phyloP scores from a whole-genome alignment of 2,329 filamentous ascomycete species.

The Lachnum nothofagi region DNA sequence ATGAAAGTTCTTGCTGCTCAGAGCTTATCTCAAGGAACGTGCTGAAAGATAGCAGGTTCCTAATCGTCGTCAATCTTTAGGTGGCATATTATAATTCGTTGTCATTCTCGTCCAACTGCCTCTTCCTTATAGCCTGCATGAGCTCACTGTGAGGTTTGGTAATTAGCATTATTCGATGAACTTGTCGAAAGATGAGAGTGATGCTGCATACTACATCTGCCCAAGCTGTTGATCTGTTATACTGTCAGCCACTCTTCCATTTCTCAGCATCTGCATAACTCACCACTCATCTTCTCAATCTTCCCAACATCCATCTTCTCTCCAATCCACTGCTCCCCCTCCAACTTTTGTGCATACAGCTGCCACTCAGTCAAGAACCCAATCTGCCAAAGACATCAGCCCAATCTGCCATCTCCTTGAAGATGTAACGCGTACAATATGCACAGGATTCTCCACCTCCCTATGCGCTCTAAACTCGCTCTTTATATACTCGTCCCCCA shows the following conservation, averaged over 20 bases:
- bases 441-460: slow-evolving; percentile 80
- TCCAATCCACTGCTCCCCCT: slow-evolving; percentile 79
- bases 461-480: slow-evolving; percentile 83
- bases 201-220: slow-evolving; percentile 63
- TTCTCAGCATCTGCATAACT: too few species aligned
- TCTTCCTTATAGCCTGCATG: slow-evolving; percentile 69
- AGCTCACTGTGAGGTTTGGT: slow-evolving; percentile 50
- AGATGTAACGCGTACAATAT: slow-evolving; percentile 61
- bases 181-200: too few species aligned
- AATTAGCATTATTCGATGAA: too few species aligned
- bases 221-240: slow-evolving; percentile 78
- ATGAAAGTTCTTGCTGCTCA: too few species aligned
- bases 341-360: slow-evolving; percentile 84
- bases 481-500: slow-evolving; percentile 92
- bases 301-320: slow-evolving; percentile 79
- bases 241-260: too few species aligned
- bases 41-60: too few species aligned
- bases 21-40: too few species aligned
- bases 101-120: slow-evolving; percentile 22
- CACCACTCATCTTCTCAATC: slow-evolving; percentile 87
- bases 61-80: too few species aligned
- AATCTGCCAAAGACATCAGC: slow-evolving; percentile 52
- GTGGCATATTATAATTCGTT: background rate
- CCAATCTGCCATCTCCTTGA: background rate
- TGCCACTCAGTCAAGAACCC: slow-evolving; percentile 98